phyloP scores from a whole-genome alignment of 106 monocot species.

The Acorus gramineus region DNA sequence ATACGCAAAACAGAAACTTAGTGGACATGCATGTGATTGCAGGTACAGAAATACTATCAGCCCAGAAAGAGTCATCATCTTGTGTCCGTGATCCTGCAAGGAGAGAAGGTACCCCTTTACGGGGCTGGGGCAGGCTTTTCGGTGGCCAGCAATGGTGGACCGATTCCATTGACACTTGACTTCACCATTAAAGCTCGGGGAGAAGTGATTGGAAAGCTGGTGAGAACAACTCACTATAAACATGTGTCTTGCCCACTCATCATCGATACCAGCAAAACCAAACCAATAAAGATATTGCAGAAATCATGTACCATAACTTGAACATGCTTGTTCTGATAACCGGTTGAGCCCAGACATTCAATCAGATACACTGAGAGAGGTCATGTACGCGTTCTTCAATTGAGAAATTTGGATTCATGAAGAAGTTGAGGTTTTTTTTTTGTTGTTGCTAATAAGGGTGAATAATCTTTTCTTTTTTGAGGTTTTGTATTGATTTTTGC shows the following conservation, averaged over 20 bases:
- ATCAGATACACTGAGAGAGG: no score
- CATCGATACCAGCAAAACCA: slow-evolving; percentile 41
- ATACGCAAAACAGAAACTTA: neutral
- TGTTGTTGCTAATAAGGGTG: no score
- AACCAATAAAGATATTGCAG: slow-evolving; percentile 45
- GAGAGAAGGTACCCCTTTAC: slow-evolving; percentile 84
- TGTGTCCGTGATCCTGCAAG: slow-evolving; percentile 39
- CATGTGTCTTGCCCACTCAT: slow-evolving; percentile 42
- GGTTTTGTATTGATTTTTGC: no score
- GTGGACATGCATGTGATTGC: slow-evolving; percentile 4
- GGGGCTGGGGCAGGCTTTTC: slow-evolving; percentile 71
- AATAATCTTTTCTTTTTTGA: no score
- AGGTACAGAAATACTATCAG: slow-evolving; percentile 75
- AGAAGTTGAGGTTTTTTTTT: no score
- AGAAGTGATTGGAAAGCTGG: slow-evolving; percentile 79
- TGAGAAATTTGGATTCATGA: no score
- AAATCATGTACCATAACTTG: slow-evolving; percentile 27
- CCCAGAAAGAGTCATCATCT: slow-evolving; percentile 65
- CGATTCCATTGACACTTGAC: slow-evolving; percentile 60
- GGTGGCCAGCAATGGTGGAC: slow-evolving; percentile 34
- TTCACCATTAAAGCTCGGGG: slow-evolving; percentile 52
- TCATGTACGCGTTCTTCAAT: no score
- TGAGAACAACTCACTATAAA: slow-evolving; percentile 54
- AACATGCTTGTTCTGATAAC: no score
- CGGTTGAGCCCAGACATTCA: no score